These are phyloP conservation scores for Chlamydomonas incerta DNA, from an alignment of 139 green algal species.

Conservation along the genomic window DNA sequence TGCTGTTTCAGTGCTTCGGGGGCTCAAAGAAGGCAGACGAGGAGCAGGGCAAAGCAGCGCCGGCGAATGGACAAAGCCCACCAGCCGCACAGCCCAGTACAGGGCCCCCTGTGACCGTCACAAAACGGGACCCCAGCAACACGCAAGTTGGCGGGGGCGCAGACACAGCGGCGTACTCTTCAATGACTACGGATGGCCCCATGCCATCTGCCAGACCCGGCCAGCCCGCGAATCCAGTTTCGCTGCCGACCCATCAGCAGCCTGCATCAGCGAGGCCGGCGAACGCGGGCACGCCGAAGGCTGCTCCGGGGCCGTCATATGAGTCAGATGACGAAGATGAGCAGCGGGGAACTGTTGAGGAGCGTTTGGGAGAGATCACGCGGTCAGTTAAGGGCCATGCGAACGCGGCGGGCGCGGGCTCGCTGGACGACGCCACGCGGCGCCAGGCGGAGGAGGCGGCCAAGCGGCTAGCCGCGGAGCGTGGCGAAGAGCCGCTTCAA, in stretches of 20 bases:
- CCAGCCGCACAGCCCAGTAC: too few relatives aligned
- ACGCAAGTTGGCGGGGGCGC: not conserved
- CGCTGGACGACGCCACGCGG: conserved; percentile 1
- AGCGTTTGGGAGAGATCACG: conserved; percentile 19
- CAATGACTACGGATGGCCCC: not conserved
- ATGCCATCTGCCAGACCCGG: not conserved
- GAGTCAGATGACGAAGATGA: conserved; percentile 27
- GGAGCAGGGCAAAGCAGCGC: not conserved
- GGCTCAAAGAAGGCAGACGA: not conserved
- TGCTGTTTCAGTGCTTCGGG: not conserved
- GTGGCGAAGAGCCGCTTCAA: not conserved
- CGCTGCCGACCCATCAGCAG: not conserved
- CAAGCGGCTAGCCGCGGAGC: not conserved
- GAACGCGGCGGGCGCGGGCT: not conserved
- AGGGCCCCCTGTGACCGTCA: too few relatives aligned
- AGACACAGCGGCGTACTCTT: not conserved
- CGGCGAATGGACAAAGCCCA: not conserved
- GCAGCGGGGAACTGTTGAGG: not conserved
- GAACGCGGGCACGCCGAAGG: not conserved
- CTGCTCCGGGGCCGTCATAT: conserved; percentile 19
- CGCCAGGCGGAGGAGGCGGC: conserved; percentile 24
- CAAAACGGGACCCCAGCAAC: too few relatives aligned
- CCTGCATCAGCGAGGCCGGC: too few relatives aligned
- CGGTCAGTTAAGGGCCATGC: conserved; percentile 27
- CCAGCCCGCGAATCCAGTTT: conserved; percentile 14